These are phyloP conservation scores for Termitomyces sp. DNA, from an alignment of 768 basidiomycete species.

Conservation along the genomic window DNA sequence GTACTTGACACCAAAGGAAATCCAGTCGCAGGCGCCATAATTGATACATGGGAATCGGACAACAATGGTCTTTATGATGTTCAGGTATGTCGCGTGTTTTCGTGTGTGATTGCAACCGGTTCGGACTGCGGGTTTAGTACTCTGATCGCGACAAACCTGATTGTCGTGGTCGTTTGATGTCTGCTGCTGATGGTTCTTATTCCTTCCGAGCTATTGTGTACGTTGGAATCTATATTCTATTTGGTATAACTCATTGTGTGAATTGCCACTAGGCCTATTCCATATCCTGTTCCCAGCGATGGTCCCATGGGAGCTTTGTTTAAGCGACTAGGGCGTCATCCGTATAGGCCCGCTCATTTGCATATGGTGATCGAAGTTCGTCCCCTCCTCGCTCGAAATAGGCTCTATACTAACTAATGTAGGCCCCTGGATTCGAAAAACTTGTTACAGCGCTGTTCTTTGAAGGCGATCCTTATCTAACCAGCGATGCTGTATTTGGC, in stretches of 20 bases:
- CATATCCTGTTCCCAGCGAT: constrained; percentile 76
- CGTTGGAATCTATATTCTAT: constrained; percentile 4
- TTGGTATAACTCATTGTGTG: background rate
- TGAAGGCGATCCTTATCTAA: constrained; percentile 59
- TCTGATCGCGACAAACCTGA: constrained; percentile 51
- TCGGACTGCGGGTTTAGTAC: constrained; percentile 35
- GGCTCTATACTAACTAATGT: background rate
- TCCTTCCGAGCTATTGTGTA: constrained; percentile 67
- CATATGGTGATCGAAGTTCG: constrained; percentile 65
- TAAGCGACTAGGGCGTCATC: constrained; percentile 53
- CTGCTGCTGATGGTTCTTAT: constrained; percentile 58
- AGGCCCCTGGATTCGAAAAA: constrained; percentile 68
- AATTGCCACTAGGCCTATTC: constrained; percentile 31
- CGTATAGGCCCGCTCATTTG: constrained; percentile 74
- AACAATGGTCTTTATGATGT: constrained; percentile 41
- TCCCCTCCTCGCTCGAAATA: background rate
- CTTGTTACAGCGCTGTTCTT: constrained; percentile 74
- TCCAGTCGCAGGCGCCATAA: constrained; percentile 58
- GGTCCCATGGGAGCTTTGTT: constrained; percentile 71
- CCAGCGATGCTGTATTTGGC: constrained; percentile 76
- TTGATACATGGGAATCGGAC: constrained; percentile 87
- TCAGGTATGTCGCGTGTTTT: constrained; percentile 22
- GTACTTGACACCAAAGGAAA: constrained; percentile 57
- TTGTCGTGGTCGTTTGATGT: constrained; percentile 62
- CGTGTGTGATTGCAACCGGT: background rate